These are phyloP conservation scores for Cubamyces sp. DNA, from an alignment of 768 basidiomycete genomes.

Conservation along the genomic window DNA sequence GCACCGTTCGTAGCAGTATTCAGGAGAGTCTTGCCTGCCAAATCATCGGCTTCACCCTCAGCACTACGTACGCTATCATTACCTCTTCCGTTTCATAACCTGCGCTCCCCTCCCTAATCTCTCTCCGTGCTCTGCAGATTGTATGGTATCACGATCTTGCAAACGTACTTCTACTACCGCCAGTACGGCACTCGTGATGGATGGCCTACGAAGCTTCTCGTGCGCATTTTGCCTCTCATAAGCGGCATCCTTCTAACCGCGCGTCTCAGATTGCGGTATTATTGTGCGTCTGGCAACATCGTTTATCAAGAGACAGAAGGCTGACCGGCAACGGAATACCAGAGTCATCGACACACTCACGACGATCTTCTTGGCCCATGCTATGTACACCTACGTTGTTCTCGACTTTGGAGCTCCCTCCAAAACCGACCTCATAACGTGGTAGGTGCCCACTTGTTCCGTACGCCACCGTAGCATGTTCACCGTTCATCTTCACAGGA, in stretches of 20 bases:
- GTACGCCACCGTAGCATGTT: background rate
- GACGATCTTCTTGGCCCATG: slow-evolving; percentile 1
- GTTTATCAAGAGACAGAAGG: background rate
- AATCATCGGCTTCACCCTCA: background rate
- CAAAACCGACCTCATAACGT: background rate
- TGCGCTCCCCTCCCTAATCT: no score
- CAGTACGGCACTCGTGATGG: background rate
- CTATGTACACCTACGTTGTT: slow-evolving; percentile 1
- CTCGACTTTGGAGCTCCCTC: background rate
- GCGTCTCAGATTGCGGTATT: no score
- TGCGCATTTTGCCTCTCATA: no score
- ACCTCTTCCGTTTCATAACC: no score
- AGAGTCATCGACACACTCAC: slow-evolving; percentile 2
- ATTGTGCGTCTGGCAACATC: no score
- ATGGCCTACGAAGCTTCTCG: background rate
- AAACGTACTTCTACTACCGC: slow-evolving; percentile 1
- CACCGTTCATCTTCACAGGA: background rate
- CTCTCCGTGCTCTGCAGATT: background rate
- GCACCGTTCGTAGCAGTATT: background rate
- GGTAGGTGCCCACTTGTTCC: background rate
- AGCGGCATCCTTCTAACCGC: no score
- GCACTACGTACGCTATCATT: background rate
- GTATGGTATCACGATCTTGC: background rate
- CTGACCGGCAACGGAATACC: no score
- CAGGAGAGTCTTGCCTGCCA: background rate